Conservation (phyloP, 768 basidiomycete genomes). For the Floccularia luteovirens region DNA sequence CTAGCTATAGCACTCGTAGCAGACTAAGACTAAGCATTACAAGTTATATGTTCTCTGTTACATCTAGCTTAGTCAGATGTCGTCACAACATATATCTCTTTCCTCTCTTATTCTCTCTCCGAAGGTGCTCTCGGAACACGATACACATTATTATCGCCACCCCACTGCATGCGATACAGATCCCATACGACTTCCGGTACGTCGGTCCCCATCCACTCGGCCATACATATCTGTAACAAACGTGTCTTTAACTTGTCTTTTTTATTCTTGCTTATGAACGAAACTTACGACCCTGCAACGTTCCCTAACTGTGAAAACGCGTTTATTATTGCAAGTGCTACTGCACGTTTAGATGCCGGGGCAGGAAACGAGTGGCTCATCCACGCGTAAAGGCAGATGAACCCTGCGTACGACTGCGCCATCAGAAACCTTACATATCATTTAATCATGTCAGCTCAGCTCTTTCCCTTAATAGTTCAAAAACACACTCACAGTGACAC, state of each 20-base stretch:
- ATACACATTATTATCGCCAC: constrained; percentile 45
- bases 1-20: no score
- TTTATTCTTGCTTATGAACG: neutral
- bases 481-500: constrained; percentile 61
- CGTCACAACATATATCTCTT: constrained; percentile 44
- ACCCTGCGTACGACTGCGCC: constrained; percentile 72
- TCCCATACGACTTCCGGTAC: constrained; percentile 62
- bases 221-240: constrained; percentile 54
- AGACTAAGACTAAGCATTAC: neutral
- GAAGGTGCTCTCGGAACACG: constrained; percentile 32
- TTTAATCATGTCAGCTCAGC: no score
- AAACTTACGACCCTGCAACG: constrained; percentile 68
- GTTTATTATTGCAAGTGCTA: constrained; percentile 78
- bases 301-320: constrained; percentile 82
- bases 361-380: constrained; percentile 54
- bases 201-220: constrained; percentile 59
- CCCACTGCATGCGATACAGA: constrained; percentile 59
- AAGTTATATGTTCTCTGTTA: constrained; percentile 5
- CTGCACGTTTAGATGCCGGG: constrained; percentile 79
- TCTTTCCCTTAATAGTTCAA: no score
- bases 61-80: constrained; percentile 3
- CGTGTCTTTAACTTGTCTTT: neutral
- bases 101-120: constrained; percentile 32
- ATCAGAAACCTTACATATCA: no score
- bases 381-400: constrained; percentile 53